Evolutionary conservation across 257 asterid genomes (phyloP).

Genomic region (Euphrasia confusa): DNA sequence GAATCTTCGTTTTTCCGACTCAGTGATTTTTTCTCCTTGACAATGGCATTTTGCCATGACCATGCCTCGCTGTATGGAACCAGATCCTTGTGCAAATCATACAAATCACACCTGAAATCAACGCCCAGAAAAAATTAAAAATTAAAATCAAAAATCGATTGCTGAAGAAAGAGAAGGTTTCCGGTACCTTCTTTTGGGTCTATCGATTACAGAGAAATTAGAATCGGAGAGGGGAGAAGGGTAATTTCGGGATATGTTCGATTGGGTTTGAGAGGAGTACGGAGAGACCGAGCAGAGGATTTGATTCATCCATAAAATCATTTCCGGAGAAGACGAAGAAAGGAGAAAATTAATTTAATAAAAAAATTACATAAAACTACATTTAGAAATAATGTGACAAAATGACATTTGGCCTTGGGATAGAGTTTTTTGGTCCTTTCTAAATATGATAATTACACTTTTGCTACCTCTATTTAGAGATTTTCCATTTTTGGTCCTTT

Average conservation of each 20-base stretch:
- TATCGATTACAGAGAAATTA: constrained; percentile 8
- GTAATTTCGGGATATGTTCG: constrained; percentile 4
- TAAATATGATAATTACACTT: too few species aligned
- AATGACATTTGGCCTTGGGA: too few species aligned
- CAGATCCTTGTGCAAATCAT: constrained; percentile 56
- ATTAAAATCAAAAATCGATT: neutral
- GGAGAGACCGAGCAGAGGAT: constrained; percentile 5
- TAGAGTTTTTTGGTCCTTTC: too few species aligned
- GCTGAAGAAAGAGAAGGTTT: neutral
- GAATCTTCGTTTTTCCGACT: constrained; percentile 43
- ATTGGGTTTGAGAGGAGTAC: constrained; percentile 11
- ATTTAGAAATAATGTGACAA: too few species aligned
- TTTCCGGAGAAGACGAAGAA: neutral
- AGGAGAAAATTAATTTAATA: too few species aligned
- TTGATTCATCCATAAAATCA: constrained; percentile 20
- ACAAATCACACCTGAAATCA: constrained; percentile 49
- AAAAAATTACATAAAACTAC: too few species aligned
- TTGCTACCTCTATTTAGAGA: too few species aligned
- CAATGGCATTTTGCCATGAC: constrained; percentile 82
- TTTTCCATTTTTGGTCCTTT: too few species aligned
- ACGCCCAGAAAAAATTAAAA: neutral
- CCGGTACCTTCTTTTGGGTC: constrained; percentile 37
- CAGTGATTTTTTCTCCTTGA: constrained; percentile 42
- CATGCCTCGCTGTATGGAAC: constrained; percentile 79
- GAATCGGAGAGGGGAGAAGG: constrained; percentile 10